Conservation (phyloP, 2,329 filamentous ascomycete species). For the Colletotrichum karsti region DNA sequence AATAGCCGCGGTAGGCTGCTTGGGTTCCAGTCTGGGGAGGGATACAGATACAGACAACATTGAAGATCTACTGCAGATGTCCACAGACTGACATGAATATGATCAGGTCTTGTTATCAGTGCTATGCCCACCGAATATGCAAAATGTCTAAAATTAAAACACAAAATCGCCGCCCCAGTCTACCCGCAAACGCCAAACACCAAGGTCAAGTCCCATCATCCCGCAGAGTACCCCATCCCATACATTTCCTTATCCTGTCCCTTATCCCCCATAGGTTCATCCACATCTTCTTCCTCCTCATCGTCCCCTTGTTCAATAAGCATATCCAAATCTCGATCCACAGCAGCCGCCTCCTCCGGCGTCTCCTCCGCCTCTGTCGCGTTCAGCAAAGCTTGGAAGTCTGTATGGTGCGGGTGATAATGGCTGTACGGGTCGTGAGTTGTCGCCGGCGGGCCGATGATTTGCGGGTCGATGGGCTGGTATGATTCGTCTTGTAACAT, state of each 20-base stretch:
- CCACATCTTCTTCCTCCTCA: slow-evolving; percentile 49
- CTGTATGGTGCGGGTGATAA: slow-evolving; percentile 46
- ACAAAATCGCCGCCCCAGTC: neutral
- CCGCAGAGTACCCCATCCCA: slow-evolving; percentile 6
- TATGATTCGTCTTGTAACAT: slow-evolving; percentile 46
- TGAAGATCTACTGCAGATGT: no score
- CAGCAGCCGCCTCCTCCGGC: slow-evolving; percentile 46
- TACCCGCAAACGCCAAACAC: neutral
- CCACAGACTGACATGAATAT: no score
- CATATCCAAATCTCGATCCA: slow-evolving; percentile 62
- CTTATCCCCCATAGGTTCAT: slow-evolving; percentile 25
- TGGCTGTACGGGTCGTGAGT: slow-evolving; percentile 48
- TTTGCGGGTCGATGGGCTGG: slow-evolving; percentile 68
- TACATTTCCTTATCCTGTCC: slow-evolving; percentile 25
- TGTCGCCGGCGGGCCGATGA: slow-evolving; percentile 54
- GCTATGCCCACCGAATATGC: neutral
- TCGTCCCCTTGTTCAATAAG: slow-evolving; percentile 57
- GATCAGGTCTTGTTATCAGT: neutral
- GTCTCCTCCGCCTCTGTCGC: slow-evolving; percentile 48
- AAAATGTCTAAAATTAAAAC: neutral
- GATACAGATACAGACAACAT: no score
- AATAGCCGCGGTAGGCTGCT: no score
- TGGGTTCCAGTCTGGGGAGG: no score
- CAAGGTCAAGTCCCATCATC: neutral
- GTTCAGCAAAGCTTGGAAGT: slow-evolving; percentile 64